Percentiles rank a stretch among this genome's conserved stretches.
These are phyloP conservation scores for Amauroascus verrucosus DNA, from an alignment of 2,329 filamentous ascomycete species.

Conservation along the genomic window DNA sequence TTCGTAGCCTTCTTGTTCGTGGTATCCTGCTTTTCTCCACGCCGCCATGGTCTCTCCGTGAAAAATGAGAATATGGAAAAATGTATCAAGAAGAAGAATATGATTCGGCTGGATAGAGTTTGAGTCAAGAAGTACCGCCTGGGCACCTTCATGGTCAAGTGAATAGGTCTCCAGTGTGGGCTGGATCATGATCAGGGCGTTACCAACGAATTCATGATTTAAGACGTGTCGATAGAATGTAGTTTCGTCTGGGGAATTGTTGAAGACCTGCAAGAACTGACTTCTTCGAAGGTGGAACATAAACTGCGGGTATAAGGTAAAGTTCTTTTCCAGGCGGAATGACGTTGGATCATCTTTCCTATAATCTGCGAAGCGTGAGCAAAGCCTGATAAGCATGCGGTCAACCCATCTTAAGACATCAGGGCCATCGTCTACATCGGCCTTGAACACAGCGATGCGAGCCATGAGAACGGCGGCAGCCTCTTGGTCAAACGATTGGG, in stretches of 20 bases:
- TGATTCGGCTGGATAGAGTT: slow-evolving; percentile 92
- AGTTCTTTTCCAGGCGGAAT: slow-evolving; percentile 96
- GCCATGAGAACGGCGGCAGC: slow-evolving; percentile 97
- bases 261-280: slow-evolving; percentile 98
- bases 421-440: slow-evolving; percentile 95
- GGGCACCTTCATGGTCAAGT: slow-evolving; percentile 84
- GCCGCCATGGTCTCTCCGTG: slow-evolving; percentile 96
- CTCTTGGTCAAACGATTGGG: slow-evolving; percentile 96
- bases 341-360: slow-evolving; percentile 96
- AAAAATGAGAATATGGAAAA: slow-evolving; percentile 99
- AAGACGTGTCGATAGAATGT: slow-evolving; percentile 97
- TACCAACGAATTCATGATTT: slow-evolving; percentile 93
- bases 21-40: slow-evolving; percentile 96
- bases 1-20: slow-evolving; percentile 95
- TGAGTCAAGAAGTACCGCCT: slow-evolving; percentile 90
- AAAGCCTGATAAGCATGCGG: slow-evolving; percentile 92
- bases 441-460: slow-evolving; percentile 97
- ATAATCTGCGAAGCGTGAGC: slow-evolving; percentile 94
- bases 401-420: slow-evolving; percentile 98
- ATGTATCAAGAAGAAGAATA: slow-evolving; percentile 88
- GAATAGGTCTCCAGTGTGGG: slow-evolving; percentile 95
- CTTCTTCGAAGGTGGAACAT: slow-evolving; percentile 98
- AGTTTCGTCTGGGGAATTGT: slow-evolving; percentile 97
- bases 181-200: slow-evolving; percentile 97
- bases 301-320: slow-evolving; percentile 96